These are phyloP conservation scores for Rhododendron kiyosumense DNA, from an alignment of 148 eudicot genomes.

Conservation along the genomic window DNA sequence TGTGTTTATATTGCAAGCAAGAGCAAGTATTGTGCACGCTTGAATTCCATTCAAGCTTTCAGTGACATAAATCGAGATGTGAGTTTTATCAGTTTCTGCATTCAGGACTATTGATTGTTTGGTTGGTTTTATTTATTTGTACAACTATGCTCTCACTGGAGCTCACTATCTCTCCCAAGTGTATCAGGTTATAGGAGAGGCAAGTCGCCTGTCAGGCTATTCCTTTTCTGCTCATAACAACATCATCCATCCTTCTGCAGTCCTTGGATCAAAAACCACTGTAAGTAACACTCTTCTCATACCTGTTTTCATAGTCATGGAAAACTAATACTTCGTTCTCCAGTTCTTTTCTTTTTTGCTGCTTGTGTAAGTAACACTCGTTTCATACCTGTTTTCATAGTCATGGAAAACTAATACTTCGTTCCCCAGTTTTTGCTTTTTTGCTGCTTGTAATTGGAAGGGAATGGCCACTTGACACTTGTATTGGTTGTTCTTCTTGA, in stretches of 20 bases:
- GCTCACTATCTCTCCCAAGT: constrained; percentile 11
- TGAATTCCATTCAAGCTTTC: constrained; percentile 89
- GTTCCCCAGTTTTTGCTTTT: not conserved
- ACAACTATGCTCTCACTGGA: not conserved
- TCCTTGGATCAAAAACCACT: constrained; percentile 81
- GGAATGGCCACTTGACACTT: not conserved
- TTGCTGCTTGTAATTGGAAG: not conserved
- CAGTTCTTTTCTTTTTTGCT: not conserved
- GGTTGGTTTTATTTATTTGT: not conserved
- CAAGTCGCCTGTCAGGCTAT: constrained; percentile 80
- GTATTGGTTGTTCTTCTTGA: not conserved
- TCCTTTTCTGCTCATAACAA: constrained; percentile 81
- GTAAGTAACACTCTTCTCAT: constrained; percentile 37
- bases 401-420: not conserved
- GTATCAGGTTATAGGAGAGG: constrained; percentile 79
- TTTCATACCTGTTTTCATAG: not conserved
- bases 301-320: not conserved
- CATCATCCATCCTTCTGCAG: constrained; percentile 81
- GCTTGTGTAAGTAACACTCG: constrained; percentile 35
- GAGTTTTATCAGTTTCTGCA: constrained; percentile 27
- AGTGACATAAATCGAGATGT: constrained; percentile 96
- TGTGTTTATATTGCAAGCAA: constrained; percentile 88
- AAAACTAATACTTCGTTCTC: not conserved
- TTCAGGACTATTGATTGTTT: not conserved
- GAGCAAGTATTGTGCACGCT: constrained; percentile 82